Evolutionary conservation across 192 early-diverging fungal species (phyloP).

Genomic region (Oehlia diaphana): DNA sequence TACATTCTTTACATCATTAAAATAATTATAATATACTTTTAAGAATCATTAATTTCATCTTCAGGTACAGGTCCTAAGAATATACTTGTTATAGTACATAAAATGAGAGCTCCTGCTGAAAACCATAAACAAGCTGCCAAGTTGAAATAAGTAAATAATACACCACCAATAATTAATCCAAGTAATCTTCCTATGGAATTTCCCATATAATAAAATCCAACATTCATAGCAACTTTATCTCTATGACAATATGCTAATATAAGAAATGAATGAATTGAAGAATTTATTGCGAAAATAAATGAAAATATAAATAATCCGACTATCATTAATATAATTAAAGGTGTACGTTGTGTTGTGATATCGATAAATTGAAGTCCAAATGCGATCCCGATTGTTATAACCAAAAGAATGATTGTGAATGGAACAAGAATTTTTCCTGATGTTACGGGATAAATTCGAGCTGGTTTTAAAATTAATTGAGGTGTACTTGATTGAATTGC

Average conservation of each 20-base stretch:
- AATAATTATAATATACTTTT: too few relatives aligned
- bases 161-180: conserved; percentile 19
- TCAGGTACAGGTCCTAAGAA: conserved; percentile 27
- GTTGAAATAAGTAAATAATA: conserved; percentile 8
- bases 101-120: not conserved
- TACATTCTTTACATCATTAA: too few relatives aligned
- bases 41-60: conserved; percentile 1
- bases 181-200: conserved; percentile 26
- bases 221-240: conserved; percentile 30
- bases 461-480: conserved; percentile 31
- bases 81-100: not conserved
- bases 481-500: conserved; percentile 46
- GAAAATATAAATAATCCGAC: conserved; percentile 24
- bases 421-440: conserved; percentile 10
- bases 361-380: not conserved
- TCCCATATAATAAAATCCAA: conserved; percentile 34
- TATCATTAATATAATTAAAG: conserved; percentile 1
- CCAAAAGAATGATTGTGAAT: conserved; percentile 6
- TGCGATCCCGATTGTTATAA: not conserved
- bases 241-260: conserved; percentile 30
- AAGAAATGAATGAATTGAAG: conserved; percentile 29
- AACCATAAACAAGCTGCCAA: conserved; percentile 28
- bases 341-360: not conserved
- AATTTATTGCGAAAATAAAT: conserved; percentile 31
- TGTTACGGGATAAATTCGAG: conserved; percentile 20